phyloP scores from a whole-genome alignment of 176 grass and related monocot genomes.

The Avena eriantha region DNA sequence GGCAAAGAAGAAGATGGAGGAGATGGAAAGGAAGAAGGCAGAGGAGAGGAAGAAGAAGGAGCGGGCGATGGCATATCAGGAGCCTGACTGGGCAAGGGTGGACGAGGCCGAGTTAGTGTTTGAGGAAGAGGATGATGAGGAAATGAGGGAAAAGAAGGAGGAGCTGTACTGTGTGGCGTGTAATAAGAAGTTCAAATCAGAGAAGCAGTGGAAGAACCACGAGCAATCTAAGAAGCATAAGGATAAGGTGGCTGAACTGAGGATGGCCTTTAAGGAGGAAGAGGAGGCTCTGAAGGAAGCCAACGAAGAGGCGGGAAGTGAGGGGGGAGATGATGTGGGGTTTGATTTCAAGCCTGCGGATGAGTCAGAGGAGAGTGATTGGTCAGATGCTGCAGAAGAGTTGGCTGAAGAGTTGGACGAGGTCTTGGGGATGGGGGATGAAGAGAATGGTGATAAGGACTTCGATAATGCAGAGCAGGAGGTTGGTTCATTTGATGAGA shows the following conservation, averaged over 20 bases:
- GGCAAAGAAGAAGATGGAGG: constrained; percentile 69
- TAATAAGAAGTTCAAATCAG: constrained; percentile 97
- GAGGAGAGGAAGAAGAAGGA: constrained; percentile 89
- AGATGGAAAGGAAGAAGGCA: constrained; percentile 66
- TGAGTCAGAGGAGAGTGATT: constrained; percentile 71
- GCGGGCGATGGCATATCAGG: constrained; percentile 70
- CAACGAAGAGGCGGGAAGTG: constrained; percentile 45
- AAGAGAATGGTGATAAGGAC: constrained; percentile 49
- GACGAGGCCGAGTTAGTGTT: constrained; percentile 53
- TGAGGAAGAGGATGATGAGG: constrained; percentile 70
- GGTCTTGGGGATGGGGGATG: constrained; percentile 49
- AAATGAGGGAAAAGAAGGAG: constrained; percentile 65
- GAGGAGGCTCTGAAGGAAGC: constrained; percentile 64
- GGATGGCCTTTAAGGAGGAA: constrained; percentile 73
- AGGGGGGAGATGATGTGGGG: constrained; percentile 56
- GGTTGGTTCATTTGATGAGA: constrained; percentile 67
- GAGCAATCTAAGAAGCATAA: constrained; percentile 97
- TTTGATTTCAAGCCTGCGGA: constrained; percentile 79
- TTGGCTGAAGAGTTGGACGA: constrained; percentile 63
- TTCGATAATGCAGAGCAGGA: constrained; percentile 44
- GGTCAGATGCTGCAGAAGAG: constrained; percentile 62
- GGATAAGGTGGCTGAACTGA: constrained; percentile 83
- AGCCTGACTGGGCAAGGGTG: constrained; percentile 81
- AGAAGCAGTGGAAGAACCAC: constrained; percentile 99
- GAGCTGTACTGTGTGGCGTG: constrained; percentile 89